Evolutionary conservation across 2,329 filamentous ascomycete species (phyloP), one percentile per base, ranked within the genome.

Genomic region (Huntiella savannae): DNA sequence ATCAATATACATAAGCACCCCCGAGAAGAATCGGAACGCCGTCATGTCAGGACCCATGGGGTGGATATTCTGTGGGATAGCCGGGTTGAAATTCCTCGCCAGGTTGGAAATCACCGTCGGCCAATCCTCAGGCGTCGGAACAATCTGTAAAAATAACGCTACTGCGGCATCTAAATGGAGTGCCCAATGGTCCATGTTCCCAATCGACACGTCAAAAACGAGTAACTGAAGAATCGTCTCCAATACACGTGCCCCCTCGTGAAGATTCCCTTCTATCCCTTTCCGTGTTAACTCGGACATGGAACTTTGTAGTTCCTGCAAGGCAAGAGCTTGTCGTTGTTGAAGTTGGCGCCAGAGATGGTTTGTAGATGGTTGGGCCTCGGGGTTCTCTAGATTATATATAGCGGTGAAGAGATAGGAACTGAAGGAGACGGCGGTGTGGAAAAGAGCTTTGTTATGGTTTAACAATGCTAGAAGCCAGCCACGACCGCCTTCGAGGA

Each of bases 401-500:
- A 66, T 57, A 33, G 70, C 59, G 51, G 64, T 65, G 53, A 72
- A 69, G 56, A 75, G 76, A 57, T 73, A 76, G 1, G 69, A 66
- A 1, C 69, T 67, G 16, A 77, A 62, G 19, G 70, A 69, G 13
- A 77, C 60, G 40, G 67, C 65, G 2, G 70, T 69, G 55, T 77
- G 71, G 56, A 70, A 75, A 15, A 77, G 62, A 1, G 71, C 63
- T 50, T 68, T 71, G 57, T 73, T 76, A 49, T 64, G 67, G 47
- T 71, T 64, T 7, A 78, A 61, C 37, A 74, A 60, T 28, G 70
- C 66, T 33, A 79, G 59, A 22, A 79, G 62, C 75, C 75, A 79
- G 19, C 69, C 67, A 42, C 70, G 66, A 11, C 74, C 75, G n/a
- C 71, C 69, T 47, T 70, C 62, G 3, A 71, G 61, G 4, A 75